Base-by-base conservation (phyloP, 2,329 filamentous ascomycete genomes). In the Neospermospora avenae region DNA sequence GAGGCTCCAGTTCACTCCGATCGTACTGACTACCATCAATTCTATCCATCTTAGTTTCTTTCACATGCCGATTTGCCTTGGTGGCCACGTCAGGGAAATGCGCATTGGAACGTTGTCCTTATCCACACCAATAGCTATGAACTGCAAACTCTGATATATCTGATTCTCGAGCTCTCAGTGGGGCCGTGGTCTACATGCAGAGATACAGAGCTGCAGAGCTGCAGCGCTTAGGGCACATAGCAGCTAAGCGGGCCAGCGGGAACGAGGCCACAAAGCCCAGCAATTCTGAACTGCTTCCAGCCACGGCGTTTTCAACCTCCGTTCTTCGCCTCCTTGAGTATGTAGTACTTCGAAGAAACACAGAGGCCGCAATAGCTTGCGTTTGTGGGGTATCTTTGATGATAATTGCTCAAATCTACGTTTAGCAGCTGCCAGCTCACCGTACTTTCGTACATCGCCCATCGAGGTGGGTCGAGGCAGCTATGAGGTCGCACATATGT, bases 71-170 rank as follows among this genome's bases (percentile, higher is more conserved):
- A 41, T 57, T 51, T 58, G 48, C 48, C 57, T 51, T 59, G 55
- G 41, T 41, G 60, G 58, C 48, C 48, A 54, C 54, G 20, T 37
- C 41, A 53, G 39, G 46, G 34, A 37, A 35, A 24, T 14, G 42
- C 24, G 44, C 45, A 56, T 48, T 51, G 25, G 58, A 58, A 59
- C 58, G 62, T 28, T 55, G 31, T 58, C 55, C 58, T 53, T 57
- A 55, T 64, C 51, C 61, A 54, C 53, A 34, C 42, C 57, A 48
- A 61, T 31, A 45, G 48, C 58, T 59, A 58, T 65, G 63, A 64
- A 65, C 62, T 65, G 54, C 58, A 37, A 55, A 35, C 18, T 60
- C n/a, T 46, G 56, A 55, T 58, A 57, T 25, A 37, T 44, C 39
- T 52, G 59, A 48, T 31, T 48, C 35, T 54, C 35, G n/a, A 28